Percentiles rank a stretch among this genome's conserved stretches.
Evolutionary conservation across 2,329 filamentous ascomycete species (phyloP).

Genomic region (Coniochaeta prunicola): DNA sequence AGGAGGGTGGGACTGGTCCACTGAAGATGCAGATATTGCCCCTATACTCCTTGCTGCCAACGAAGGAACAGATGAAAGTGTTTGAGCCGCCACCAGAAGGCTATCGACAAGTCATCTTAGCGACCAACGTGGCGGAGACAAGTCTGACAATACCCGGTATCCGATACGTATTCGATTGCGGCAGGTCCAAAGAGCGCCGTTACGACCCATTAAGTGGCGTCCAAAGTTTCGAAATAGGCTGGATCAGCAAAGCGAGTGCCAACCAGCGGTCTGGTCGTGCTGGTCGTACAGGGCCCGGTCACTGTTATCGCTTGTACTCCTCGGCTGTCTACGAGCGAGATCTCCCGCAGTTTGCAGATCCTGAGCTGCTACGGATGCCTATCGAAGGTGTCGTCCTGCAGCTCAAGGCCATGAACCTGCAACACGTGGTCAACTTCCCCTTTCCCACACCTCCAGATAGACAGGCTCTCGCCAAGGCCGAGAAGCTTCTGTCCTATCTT

Average conservation of each 20-base stretch:
- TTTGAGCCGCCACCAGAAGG: slow-evolving; percentile 81
- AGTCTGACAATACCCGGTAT: slow-evolving; percentile 95
- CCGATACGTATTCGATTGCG: slow-evolving; percentile 92
- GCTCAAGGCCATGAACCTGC: slow-evolving; percentile 89
- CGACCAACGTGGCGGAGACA: slow-evolving; percentile 95
- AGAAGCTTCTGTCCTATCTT: slow-evolving; percentile 79
- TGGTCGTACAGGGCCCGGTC: slow-evolving; percentile 88
- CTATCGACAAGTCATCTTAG: slow-evolving; percentile 77
- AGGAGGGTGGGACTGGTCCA: slow-evolving; percentile 50
- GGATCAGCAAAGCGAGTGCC: slow-evolving; percentile 96
- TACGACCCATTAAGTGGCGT: slow-evolving; percentile 86
- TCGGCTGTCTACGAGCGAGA: slow-evolving; percentile 90
- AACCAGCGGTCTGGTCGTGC: slow-evolving; percentile 89
- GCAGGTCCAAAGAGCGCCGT: slow-evolving; percentile 83
- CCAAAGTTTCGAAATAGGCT: slow-evolving; percentile 89
- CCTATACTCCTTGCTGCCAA: slow-evolving; percentile 86
- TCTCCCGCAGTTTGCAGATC: slow-evolving; percentile 77
- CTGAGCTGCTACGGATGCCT: slow-evolving; percentile 84
- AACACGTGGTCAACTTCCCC: slow-evolving; percentile 87
- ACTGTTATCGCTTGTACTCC: slow-evolving; percentile 92
- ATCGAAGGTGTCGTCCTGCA: slow-evolving; percentile 90
- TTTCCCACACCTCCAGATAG: slow-evolving; percentile 87
- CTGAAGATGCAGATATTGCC: slow-evolving; percentile 83
- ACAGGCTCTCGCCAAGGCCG: slow-evolving; percentile 69
- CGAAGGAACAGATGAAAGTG: slow-evolving; percentile 82